Conservation (phyloP, 192 early-diverging fungal genomes). For the Paraglomus brasilianum region DNA sequence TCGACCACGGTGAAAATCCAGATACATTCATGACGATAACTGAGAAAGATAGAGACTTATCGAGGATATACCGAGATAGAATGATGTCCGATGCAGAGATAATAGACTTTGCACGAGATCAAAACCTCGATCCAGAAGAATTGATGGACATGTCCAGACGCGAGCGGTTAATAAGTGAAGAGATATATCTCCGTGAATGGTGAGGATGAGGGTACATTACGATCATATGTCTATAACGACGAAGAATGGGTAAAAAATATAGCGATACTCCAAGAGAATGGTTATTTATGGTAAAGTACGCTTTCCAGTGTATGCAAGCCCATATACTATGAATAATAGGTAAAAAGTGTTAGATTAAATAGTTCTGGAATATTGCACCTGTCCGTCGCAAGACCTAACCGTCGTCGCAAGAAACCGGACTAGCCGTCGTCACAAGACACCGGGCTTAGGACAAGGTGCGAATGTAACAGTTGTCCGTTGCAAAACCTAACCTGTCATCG, state of each 20-base stretch:
- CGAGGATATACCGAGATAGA: not conserved
- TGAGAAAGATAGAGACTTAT: not conserved
- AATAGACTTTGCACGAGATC: too few relatives aligned
- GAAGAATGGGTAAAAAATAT: conserved; percentile 11
- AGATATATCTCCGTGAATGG: not conserved
- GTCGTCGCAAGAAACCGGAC: conserved; percentile 4
- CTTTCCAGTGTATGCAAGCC: too few relatives aligned
- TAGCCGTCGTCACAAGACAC: conserved; percentile 5
- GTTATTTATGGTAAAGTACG: too few relatives aligned
- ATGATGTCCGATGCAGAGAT: not conserved
- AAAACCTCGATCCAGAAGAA: not conserved
- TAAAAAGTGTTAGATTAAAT: conserved; percentile 18
- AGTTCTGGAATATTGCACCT: conserved; percentile 16
- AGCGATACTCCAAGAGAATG: conserved; percentile 4
- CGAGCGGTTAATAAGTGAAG: conserved; percentile 7
- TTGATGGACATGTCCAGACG: conserved; percentile 10
- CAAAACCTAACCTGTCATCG: conserved; percentile 5
- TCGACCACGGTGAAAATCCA: conserved; percentile 15
- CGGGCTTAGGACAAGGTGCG: conserved; percentile 19
- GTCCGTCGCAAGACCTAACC: conserved; percentile 10
- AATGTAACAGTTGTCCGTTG: conserved; percentile 5
- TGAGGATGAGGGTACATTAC: not conserved
- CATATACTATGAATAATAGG: not conserved
- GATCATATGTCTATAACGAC: conserved; percentile 3
- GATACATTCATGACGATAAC: not conserved